Conservation (phyloP, 2,329 filamentous ascomycete genomes). For the Botryotinia globosa region DNA sequence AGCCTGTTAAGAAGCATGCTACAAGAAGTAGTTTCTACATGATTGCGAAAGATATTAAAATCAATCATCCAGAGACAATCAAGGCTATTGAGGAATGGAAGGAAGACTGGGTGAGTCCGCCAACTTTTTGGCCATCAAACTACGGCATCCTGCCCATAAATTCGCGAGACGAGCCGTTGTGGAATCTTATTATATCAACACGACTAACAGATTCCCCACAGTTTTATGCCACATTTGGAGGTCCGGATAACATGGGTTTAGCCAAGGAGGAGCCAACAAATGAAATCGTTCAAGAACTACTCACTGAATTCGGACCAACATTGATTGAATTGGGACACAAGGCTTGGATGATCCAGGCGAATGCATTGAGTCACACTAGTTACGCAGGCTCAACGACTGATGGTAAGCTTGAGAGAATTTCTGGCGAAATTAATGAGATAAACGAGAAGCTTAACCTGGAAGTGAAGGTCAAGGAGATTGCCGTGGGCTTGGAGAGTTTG, state of each 20-base stretch:
- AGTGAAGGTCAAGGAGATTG: background rate
- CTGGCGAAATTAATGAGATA: background rate
- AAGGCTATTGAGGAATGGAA: conserved; percentile 29
- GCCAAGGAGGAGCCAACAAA: conserved; percentile 17
- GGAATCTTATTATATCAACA: background rate
- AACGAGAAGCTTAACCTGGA: background rate
- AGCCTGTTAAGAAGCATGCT: conserved; percentile 29
- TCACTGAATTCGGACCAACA: conserved; percentile 26
- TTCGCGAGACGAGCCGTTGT: background rate
- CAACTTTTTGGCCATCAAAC: no score
- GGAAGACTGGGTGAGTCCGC: conserved; percentile 23
- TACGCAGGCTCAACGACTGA: conserved; percentile 24
- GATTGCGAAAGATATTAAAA: conserved; percentile 30
- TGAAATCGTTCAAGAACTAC: conserved; percentile 21
- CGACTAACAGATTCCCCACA: background rate
- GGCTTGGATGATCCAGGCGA: conserved; percentile 31
- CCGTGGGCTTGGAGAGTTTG: background rate
- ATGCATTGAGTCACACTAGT: conserved; percentile 25
- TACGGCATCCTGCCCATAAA: background rate
- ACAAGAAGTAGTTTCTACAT: conserved; percentile 33
- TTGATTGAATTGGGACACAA: conserved; percentile 24
- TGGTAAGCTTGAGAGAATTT: conserved; percentile 10
- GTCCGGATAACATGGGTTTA: conserved; percentile 22
- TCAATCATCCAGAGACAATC: conserved; percentile 21
- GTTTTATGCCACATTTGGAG: conserved; percentile 30